Evolutionary conservation across 768 basidiomycete genomes (phyloP).

Genomic region (Agrocybe praecox): DNA sequence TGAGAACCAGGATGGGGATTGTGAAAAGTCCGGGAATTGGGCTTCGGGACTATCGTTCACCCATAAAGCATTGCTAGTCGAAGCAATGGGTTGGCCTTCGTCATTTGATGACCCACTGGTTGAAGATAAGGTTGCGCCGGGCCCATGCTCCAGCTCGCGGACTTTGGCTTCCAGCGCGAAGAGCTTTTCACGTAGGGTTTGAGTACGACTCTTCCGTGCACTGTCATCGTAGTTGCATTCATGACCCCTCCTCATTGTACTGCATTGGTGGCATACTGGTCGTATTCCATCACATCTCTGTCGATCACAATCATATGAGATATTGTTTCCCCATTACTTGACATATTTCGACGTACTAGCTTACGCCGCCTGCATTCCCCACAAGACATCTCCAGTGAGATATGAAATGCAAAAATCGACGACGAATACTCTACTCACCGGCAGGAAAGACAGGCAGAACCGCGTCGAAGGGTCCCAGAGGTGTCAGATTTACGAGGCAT

Average conservation of each 20-base stretch:
- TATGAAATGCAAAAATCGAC: background rate
- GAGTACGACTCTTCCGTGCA: conserved; percentile 60
- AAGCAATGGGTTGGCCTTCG: background rate
- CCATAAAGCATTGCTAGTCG: background rate
- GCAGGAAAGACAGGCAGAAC: conserved; percentile 46
- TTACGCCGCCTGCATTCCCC: conserved; percentile 40
- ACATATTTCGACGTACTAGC: conserved; percentile 32
- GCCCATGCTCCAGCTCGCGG: conserved; percentile 51
- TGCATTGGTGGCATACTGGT: conserved; percentile 58
- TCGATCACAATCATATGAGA: background rate
- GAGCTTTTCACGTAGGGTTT: conserved; percentile 59
- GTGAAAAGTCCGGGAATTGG: background rate
- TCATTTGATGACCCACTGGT: background rate
- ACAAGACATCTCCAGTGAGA: background rate
- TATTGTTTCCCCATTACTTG: background rate
- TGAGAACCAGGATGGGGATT: background rate
- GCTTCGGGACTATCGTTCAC: background rate
- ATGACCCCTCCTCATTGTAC: conserved; percentile 50
- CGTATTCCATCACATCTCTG: conserved; percentile 66
- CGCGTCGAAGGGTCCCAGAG: conserved; percentile 34
- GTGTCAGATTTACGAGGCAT: conserved; percentile 26
- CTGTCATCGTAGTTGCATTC: conserved; percentile 65
- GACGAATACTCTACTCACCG: conserved; percentile 31
- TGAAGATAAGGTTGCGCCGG: conserved; percentile 12
- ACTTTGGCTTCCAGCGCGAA: conserved; percentile 52